Percentiles rank a stretch among this genome's conserved stretches.
These are phyloP conservation scores for Fomes fomentarius DNA, from an alignment of 1,284 basidiomycete genomes.

Conservation along the genomic window DNA sequence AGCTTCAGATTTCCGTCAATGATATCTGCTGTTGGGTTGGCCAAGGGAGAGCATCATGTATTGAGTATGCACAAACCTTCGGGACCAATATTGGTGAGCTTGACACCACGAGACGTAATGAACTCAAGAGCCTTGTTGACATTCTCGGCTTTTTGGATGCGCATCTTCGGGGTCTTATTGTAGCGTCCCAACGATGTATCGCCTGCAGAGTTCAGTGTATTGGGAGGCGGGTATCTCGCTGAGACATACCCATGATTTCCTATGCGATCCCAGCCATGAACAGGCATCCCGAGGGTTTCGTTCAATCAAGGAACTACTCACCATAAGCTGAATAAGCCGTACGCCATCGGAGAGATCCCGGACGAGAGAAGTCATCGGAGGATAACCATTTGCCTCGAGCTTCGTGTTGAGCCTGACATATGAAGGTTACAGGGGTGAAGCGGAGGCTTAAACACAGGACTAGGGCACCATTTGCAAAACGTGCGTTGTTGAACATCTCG, in stretches of 20 bases:
- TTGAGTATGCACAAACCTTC: slow-evolving; percentile 61
- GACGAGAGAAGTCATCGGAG: slow-evolving; percentile 90
- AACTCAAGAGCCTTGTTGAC: slow-evolving; percentile 96
- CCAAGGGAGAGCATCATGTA: background rate
- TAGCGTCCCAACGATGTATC: slow-evolving; percentile 91
- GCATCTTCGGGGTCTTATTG: slow-evolving; percentile 88
- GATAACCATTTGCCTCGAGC: slow-evolving; percentile 82
- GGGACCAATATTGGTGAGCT: slow-evolving; percentile 96
- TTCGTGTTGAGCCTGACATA: slow-evolving; percentile 90
- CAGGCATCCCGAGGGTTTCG: background rate
- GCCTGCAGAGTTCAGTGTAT: slow-evolving; percentile 46
- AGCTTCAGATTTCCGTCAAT: slow-evolving; percentile 98
- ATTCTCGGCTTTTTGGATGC: slow-evolving; percentile 98
- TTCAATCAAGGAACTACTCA: slow-evolving; percentile 42
- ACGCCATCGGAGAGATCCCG: slow-evolving; percentile 95
- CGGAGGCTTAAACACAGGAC: background rate
- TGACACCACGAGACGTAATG: slow-evolving; percentile 93
- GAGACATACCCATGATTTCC: slow-evolving; percentile 87
- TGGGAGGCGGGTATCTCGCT: background rate
- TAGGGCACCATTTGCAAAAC: slow-evolving; percentile 84
- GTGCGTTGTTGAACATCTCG: slow-evolving; percentile 75
- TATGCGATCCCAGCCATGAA: slow-evolving; percentile 34
- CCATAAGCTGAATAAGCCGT: slow-evolving; percentile 91
- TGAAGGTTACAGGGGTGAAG: background rate
- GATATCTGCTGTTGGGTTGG: slow-evolving; percentile 68